A percentile compares a stretch with the other conserved stretches of the same genome.
These are phyloP conservation scores for Diaporthe sp. DNA, from an alignment of 2,329 filamentous ascomycete species.

Conservation along the genomic window DNA sequence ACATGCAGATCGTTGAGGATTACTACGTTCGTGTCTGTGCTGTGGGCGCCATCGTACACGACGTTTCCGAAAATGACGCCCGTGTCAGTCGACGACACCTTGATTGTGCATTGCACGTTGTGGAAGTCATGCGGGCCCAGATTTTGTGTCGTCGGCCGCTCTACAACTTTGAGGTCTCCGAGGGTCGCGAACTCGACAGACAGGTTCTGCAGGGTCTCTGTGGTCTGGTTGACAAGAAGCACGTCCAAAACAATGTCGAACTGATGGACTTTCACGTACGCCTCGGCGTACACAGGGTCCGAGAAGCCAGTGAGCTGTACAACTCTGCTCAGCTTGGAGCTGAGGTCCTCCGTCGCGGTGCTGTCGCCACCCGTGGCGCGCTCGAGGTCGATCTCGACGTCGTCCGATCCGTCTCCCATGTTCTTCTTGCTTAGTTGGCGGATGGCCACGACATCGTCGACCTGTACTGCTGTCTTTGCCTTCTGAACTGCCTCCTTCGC, in stretches of 20 bases:
- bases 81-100: constrained; percentile 97
- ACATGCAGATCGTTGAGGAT: constrained; percentile 98
- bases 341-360: constrained; percentile 82
- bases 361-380: constrained; percentile 94
- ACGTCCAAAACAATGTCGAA: constrained; percentile 99
- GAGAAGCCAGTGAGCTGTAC: constrained; percentile 99
- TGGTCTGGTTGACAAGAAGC: constrained; percentile 95
- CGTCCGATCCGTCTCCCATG: constrained; percentile 82
- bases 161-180: constrained; percentile 97
- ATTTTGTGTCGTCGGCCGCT: constrained; percentile 96
- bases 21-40: constrained; percentile 94
- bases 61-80: constrained; percentile 99
- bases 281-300: constrained; percentile 98
- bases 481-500: constrained; percentile 93
- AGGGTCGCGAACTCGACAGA: constrained; percentile 99
- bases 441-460: constrained; percentile 95
- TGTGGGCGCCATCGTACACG: constrained; percentile 94
- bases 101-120: constrained; percentile 98
- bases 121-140: constrained; percentile 96
- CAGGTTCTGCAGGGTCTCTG: constrained; percentile 95
- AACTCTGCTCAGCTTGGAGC: constrained; percentile 94
- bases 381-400: constrained; percentile 91
- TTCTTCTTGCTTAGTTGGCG: constrained; percentile 95
- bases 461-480: constrained; percentile 93
- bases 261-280: constrained; percentile 98